Evolutionary conservation across 495 filamentous ascomycete genomes (phyloP), one percentile per base, ranked within the genome.

Genomic region (Parmelia sp.): DNA sequence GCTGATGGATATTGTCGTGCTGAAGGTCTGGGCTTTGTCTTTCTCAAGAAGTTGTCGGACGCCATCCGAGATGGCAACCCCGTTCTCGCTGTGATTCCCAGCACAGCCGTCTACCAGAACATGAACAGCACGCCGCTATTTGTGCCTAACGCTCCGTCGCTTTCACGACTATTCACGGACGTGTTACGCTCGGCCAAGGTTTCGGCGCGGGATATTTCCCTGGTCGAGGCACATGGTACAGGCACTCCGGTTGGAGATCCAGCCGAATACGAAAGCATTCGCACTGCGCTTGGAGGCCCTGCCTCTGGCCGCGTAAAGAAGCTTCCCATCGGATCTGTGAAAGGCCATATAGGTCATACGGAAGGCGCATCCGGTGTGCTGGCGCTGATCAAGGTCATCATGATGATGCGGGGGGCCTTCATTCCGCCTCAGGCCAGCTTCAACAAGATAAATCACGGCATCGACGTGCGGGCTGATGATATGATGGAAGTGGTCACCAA

Each of bases 201-300:
- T 10, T 77, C 83, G 56, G 83, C 88, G 1, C 74, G 76, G 9
- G 82, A 90, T 57, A 79, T 91, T 45, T 82, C 83, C 58, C 83
- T 90, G 39, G 85, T 92, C 7, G 89, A 92, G 69, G 88, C 88
- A 71, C 89, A 92, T 70, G 89, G 89, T 12, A 91, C 89, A 5
- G 89, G 88, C 0, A 90, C 88, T 0, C 82, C 84, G 62, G 86
- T 84, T 17, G 89, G 89, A 12, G 89, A 92, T 69, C 82, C 82
- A 0, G 84, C 82, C 0, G 89, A 58, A 8, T 58, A 67, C 70
- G 75, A 74, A 15, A 77, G 80, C 62, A 77, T 80, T 74, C 75
- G 72, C 7, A 75, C 72, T 0, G 78, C 78, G 56, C 51, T 70
- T 31, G 63, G 82, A 81, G 61, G 79, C 83, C 1, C 77, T 7